Conservation (phyloP, 139 green algal genomes). For the Picochlorum sp. region DNA sequence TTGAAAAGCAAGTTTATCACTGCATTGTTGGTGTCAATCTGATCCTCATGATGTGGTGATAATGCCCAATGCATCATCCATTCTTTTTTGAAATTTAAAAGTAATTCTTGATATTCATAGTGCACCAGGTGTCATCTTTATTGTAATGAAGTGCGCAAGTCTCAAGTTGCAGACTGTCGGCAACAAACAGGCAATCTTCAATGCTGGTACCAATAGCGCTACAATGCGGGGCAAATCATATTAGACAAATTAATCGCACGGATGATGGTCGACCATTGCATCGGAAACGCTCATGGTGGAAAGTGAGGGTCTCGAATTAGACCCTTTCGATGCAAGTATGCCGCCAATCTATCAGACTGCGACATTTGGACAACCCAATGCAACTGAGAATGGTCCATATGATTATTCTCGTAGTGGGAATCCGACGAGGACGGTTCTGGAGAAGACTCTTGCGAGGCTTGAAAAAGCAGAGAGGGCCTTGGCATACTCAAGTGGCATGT, state of each 20-base stretch:
- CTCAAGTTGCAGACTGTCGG: too few species aligned
- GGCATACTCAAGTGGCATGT: constrained; percentile 93
- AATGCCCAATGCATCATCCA: too few species aligned
- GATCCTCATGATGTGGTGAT: too few species aligned
- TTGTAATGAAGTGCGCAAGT: too few species aligned
- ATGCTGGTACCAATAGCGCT: background rate
- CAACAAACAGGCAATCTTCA: too few species aligned
- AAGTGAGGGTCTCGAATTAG: constrained; percentile 26
- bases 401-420: constrained; percentile 98
- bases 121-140: too few species aligned
- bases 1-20: too few species aligned
- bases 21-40: too few species aligned
- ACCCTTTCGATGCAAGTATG: constrained; percentile 72
- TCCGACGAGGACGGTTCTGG: constrained; percentile 72
- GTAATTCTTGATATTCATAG: too few species aligned
- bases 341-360: constrained; percentile 95
- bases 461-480: constrained; percentile 79
- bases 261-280: background rate
- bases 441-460: constrained; percentile 72
- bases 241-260: background rate
- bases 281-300: constrained; percentile 40
- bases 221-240: background rate
- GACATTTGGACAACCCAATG: constrained; percentile 68
- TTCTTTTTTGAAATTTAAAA: too few species aligned
- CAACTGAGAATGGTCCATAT: constrained; percentile 75